Base-by-base conservation (phyloP, 345 rosid genomes). In the Cochlearia excelsa region DNA sequence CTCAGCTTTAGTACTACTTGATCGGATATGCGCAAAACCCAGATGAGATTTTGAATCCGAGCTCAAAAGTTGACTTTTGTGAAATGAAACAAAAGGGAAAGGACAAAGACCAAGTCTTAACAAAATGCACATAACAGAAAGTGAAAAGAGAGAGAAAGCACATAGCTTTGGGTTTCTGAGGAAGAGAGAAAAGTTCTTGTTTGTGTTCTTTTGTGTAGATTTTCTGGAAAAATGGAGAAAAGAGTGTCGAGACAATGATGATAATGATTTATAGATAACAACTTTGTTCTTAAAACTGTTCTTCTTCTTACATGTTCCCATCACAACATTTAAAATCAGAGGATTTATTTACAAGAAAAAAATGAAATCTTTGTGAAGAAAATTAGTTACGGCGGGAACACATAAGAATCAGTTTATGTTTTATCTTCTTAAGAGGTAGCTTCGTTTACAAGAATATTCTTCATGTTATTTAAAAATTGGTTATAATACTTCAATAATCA, bases 171-270 rank as follows among this genome's bases (percentile, higher is more conserved):
- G 81, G 70, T 71, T 80, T 65, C 66, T 75, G 2, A 61, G 45
- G 63, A 16, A 16, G 23, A 40, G 2, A 7, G 1, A 30, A 2
- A 6, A 29, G 0, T 4, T 45, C 23, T 3, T 16, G 11, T 33
- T 58, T 31, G 35, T 43, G 34, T 6, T 74, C 59, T 74, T 68
- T 39, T 81, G 61, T 29, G 82, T 9, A 26, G 69, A 26, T 30
- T 57, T 52, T 57, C 61, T 73, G 1, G 81, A 78, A 7, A 84
- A 79, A 44, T 79, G 44, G 37, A 88, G 80, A 52, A 85, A 83
- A 26, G 80, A 68, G 29, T 81, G 82, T 47, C 80, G 71, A 11
- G 89, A 80, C 49, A 84, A 79, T 53, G 90, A 86, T 16, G 92
- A 79, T 23, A 79, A 52, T 16, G 82, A 71, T 48, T 64, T 77